phyloP scores from a whole-genome alignment of 2,329 filamentous ascomycete species.

The Bipolaris cookei region DNA sequence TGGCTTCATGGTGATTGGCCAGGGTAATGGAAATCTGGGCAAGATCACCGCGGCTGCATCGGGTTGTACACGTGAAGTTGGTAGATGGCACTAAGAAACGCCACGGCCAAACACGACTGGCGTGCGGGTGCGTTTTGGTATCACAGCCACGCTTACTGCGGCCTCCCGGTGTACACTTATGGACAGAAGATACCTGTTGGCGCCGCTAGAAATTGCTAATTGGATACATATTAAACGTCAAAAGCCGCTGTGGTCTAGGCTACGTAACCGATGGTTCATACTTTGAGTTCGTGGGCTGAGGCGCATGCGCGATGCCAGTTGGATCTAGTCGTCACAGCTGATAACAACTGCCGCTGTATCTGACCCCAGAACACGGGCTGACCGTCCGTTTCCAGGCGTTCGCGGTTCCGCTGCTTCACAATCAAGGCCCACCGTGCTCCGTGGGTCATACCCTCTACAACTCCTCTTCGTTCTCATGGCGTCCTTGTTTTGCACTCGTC shows the following conservation, averaged over 20 bases:
- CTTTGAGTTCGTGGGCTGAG: conserved; percentile 3
- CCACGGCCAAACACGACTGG: conserved; percentile 4
- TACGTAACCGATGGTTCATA: background rate
- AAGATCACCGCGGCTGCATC: background rate
- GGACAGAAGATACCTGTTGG: background rate
- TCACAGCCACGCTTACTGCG: conserved; percentile 8
- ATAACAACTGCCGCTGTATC: conserved; percentile 6
- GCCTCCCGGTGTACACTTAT: conserved; percentile 3
- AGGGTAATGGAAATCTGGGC: background rate
- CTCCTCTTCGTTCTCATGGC: conserved; percentile 3
- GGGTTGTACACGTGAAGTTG: background rate
- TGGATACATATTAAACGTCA: background rate
- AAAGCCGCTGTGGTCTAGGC: background rate
- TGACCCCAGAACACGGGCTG: conserved; percentile 1
- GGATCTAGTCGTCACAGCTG: conserved; percentile 5
- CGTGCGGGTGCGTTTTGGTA: background rate
- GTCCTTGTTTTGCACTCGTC: conserved; percentile 2
- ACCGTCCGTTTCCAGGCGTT: conserved; percentile 1
- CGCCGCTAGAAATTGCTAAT: conserved; percentile 2
- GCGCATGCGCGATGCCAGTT: background rate
- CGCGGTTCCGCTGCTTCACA: background rate
- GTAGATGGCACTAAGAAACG: background rate
- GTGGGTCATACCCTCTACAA: background rate
- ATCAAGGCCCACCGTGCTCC: conserved; percentile 2
- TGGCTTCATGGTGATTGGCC: conserved; percentile 9